A percentile compares a stretch with the other conserved stretches of the same genome.
Evolutionary conservation across 2,329 filamentous ascomycete species (phyloP).

Genomic region (Claviceps sp.): DNA sequence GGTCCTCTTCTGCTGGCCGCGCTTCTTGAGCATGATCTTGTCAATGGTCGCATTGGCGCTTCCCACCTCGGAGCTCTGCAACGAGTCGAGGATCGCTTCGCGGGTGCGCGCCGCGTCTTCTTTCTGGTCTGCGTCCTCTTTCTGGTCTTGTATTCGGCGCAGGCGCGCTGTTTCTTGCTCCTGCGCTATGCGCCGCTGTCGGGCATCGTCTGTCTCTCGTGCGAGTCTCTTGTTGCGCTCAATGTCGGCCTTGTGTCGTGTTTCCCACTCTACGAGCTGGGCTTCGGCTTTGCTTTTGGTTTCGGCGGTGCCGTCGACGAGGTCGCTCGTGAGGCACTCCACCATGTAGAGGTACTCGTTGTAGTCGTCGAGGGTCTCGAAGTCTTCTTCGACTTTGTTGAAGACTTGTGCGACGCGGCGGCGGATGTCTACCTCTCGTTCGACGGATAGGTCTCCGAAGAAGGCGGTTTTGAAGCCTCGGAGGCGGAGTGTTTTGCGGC

Average conservation of each 20-base stretch:
- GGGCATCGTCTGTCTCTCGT: slow-evolving; percentile 39
- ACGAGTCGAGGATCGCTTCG: slow-evolving; percentile 55
- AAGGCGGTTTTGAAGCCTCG: slow-evolving; percentile 76
- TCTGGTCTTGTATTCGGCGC: slow-evolving; percentile 46
- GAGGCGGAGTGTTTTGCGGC: slow-evolving; percentile 74
- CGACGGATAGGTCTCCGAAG: slow-evolving; percentile 76
- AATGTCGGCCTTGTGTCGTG: slow-evolving; percentile 56
- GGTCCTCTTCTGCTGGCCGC: slow-evolving; percentile 37
- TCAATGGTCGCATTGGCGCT: slow-evolving; percentile 45
- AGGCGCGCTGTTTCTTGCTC: slow-evolving; percentile 52
- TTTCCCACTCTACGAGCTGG: slow-evolving; percentile 48
- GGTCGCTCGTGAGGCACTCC: slow-evolving; percentile 78
- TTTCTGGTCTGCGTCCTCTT: slow-evolving; percentile 60
- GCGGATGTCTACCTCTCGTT: slow-evolving; percentile 88
- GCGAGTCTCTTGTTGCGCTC: slow-evolving; percentile 46
- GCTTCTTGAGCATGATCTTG: slow-evolving; percentile 60
- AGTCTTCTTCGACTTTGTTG: slow-evolving; percentile 83
- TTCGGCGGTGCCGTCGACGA: slow-evolving; percentile 59
- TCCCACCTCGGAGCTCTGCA: slow-evolving; percentile 47
- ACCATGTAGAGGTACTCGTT: slow-evolving; percentile 93
- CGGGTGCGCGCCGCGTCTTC: slow-evolving; percentile 47
- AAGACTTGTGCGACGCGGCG: slow-evolving; percentile 67
- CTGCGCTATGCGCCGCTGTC: slow-evolving; percentile 41
- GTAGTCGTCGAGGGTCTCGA: slow-evolving; percentile 68
- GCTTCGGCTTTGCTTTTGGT: slow-evolving; percentile 36